Base-by-base conservation (phyloP, 441 rosid genomes). In the Mallotus repandus region DNA sequence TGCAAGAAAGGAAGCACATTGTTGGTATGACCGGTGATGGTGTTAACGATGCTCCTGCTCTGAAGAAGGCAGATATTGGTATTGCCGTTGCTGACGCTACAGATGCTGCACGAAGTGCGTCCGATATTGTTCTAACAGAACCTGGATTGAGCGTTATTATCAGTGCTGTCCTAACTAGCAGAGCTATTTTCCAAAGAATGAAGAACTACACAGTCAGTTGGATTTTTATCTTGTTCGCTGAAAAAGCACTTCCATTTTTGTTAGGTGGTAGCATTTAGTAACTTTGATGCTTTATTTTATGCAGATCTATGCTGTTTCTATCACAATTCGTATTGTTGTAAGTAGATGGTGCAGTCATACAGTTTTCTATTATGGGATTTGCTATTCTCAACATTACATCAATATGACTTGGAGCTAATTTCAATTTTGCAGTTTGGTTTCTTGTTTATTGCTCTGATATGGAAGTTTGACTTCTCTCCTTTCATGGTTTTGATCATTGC, bases 401-500 rank as follows among this genome's bases (percentile, higher is more conserved):
- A 10, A 64, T 58, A 38, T 13, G 56, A 58, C 6, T n/a, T 35
- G 29, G 73, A 46, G 19, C 35, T 66, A 9, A 62, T 66, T 63
- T 21, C 60, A 73, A 75, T 76, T 79, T 46, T 68, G 83, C 87
- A 91, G 99, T 87, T 91, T 66, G 97, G 99, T 29, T 95, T 95
- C 83, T 71, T 95, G 96, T 72, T 95, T 63, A 92, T 95, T 77
- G 99, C 99, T 73, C 78, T 92, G 74, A 89, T 95, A 80, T 95
- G 98, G 98, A 88, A 89, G 87, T 92, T 77, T 16, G 98, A 95
- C 82, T 93, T 95, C 82, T 87, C 99, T 18, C 98, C 98, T 7
- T 92, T 95, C 86, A 91, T 95, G 97, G 91, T 93, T 84, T 78
- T 95, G 90, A 95, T 95, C 77, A 95, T 95, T 80, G 99, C 98